Evolutionary conservation across 306 rosid species (phyloP).

Genomic region (Pterocarpus macrocarpus): DNA sequence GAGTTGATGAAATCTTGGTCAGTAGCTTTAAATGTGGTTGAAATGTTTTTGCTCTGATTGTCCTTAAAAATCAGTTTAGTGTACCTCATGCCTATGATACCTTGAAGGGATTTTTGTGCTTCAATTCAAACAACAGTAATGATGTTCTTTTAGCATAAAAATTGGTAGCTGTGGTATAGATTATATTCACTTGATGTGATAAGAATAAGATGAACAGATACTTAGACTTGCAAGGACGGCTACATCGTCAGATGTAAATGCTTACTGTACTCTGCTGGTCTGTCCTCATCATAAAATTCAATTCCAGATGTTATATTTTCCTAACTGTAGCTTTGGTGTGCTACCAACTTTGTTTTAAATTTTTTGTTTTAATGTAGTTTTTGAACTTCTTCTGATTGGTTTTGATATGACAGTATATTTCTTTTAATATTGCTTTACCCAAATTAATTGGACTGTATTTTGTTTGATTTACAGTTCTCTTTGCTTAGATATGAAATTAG

Average conservation of each 20-base stretch:
- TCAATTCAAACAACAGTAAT: conserved; percentile 13
- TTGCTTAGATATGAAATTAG: conserved; percentile 24
- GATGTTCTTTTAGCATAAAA: conserved; percentile 13
- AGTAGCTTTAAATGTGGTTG: conserved; percentile 35
- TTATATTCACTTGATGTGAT: conserved; percentile 15
- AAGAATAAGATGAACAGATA: conserved; percentile 22
- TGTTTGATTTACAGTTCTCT: conserved; percentile 17
- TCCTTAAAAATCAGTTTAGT: conserved; percentile 27
- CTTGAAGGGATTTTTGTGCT: conserved; percentile 12
- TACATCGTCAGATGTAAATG: conserved; percentile 4
- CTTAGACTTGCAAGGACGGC: not conserved
- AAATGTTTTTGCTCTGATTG: conserved; percentile 18
- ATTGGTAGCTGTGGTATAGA: not conserved
- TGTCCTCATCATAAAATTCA: conserved; percentile 9
- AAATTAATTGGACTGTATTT: conserved; percentile 21
- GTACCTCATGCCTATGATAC: not conserved
- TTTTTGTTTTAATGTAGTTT: conserved; percentile 31
- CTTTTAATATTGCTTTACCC: conserved; percentile 29
- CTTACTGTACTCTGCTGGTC: not conserved
- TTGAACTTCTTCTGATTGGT: conserved; percentile 32
- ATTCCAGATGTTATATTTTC: conserved; percentile 24
- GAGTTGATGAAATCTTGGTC: conserved; percentile 7
- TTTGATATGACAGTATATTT: conserved; percentile 28
- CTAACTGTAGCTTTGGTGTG: conserved; percentile 4
- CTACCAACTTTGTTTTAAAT: conserved; percentile 5